Conservation (phyloP, 768 basidiomycete genomes). For the Naganishia kalamii region DNA sequence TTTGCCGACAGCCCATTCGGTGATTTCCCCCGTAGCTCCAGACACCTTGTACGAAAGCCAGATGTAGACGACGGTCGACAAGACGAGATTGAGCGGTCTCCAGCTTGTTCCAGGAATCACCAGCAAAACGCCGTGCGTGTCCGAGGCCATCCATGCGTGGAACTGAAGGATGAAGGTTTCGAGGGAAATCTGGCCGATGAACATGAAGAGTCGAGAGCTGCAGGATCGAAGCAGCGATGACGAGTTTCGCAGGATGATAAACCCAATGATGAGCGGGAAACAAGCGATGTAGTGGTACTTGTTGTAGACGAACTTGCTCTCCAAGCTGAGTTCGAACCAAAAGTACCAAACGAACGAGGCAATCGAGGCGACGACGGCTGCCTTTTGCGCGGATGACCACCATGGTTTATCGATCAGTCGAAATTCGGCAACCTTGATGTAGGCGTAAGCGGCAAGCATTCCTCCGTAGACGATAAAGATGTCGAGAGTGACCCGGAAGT, state of each 20-base stretch:
- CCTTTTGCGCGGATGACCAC: slow-evolving; percentile 58
- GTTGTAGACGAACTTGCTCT: slow-evolving; percentile 80
- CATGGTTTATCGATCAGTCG: slow-evolving; percentile 62
- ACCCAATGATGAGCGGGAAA: slow-evolving; percentile 69
- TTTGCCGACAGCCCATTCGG: slow-evolving; percentile 51
- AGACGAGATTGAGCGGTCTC: slow-evolving; percentile 68
- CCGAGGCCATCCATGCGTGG: slow-evolving; percentile 73
- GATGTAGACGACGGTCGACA: slow-evolving; percentile 71
- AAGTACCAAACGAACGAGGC: slow-evolving; percentile 69
- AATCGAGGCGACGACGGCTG: slow-evolving; percentile 53
- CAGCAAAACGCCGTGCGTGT: slow-evolving; percentile 72
- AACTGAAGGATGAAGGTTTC: slow-evolving; percentile 90
- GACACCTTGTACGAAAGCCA: slow-evolving; percentile 72
- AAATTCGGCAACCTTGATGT: slow-evolving; percentile 68
- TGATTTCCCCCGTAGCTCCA: slow-evolving; percentile 66
- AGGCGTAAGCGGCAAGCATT: slow-evolving; percentile 68
- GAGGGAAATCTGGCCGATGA: slow-evolving; percentile 77
- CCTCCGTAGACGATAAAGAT: slow-evolving; percentile 82
- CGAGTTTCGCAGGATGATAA: slow-evolving; percentile 69
- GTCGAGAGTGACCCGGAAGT: slow-evolving; percentile 81
- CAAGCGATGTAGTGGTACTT: slow-evolving; percentile 77
- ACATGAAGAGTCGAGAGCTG: slow-evolving; percentile 64
- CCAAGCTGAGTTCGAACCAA: slow-evolving; percentile 67
- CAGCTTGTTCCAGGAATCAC: slow-evolving; percentile 68
- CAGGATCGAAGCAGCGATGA: slow-evolving; percentile 64